Base-by-base conservation (phyloP, 768 basidiomycete genomes). In the Albatrellus ellisii region DNA sequence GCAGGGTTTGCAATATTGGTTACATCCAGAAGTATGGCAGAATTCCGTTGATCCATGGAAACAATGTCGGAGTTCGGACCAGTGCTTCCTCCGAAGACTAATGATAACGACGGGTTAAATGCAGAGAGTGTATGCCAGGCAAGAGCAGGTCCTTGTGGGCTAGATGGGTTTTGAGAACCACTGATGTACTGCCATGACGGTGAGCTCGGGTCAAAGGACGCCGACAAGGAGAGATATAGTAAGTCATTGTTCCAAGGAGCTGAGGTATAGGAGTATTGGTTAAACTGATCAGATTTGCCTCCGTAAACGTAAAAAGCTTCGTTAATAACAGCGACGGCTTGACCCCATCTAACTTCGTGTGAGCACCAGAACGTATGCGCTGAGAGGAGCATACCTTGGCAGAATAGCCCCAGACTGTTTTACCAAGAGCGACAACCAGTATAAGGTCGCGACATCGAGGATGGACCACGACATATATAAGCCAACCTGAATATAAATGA, bases 81-180 rank as follows among this genome's bases (percentile, higher is more conserved):
- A 11, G 79, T 73, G 50, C 77, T 67, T 14, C 90, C 90, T 17
- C 90, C 90, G 45, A 90, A 87, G 11, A 79, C 57, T 3, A 91
- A 64, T 2, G 75, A 47, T 18, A 66, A 47, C 6, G 72, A 61
- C 12, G 66, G 59, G 42, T 73, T 71, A 61, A 73, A 70, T 4
- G 79, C 73, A 12, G 83, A 79, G 32, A 91, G 62, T 1, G 82
- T 75, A 55, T 89, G 83, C 82, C 85, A 91, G 9, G 82, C 74
- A 9, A 89, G 63, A 6, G 72, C 59, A 18, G 84, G 85, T 0
- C 73, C 72, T 42, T 71, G 67, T 0, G 68, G 54, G 5, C 66
- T 57, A 4, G 62, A 57, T 3, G 39, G 4, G 46, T 71, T 69
- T 2, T 61, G 52, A 25, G 69, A 64, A 43, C 63, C 65, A 39